phyloP scores from a whole-genome alignment of 306 rosid genomes.

The Quercus glauca region DNA sequence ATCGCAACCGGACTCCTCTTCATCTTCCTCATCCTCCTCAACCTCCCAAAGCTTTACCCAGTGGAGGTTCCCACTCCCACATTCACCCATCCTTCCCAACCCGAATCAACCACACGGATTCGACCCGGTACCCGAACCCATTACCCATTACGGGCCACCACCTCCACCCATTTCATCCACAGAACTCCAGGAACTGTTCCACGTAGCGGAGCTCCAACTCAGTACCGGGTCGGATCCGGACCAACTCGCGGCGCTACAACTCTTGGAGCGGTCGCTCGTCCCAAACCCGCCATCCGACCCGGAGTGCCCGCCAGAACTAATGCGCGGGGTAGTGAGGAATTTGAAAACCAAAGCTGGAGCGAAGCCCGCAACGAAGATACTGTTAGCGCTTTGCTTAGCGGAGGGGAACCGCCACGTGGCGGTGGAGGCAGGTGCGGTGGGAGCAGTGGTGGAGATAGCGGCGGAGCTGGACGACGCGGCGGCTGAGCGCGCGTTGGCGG shows the following conservation, averaged over 20 bases:
- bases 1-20: slow-evolving; percentile 45
- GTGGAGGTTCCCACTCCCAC: slow-evolving; percentile 77
- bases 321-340: slow-evolving; percentile 51
- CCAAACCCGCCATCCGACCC: slow-evolving; percentile 76
- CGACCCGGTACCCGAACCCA: slow-evolving; percentile 17
- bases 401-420: slow-evolving; percentile 76
- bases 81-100: slow-evolving; percentile 21
- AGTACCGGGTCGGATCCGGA: slow-evolving; percentile 49
- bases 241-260: slow-evolving; percentile 57
- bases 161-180: slow-evolving; percentile 34
- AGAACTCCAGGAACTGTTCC: slow-evolving; percentile 69
- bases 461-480: slow-evolving; percentile 65
- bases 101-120: slow-evolving; percentile 7
- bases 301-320: slow-evolving; percentile 67
- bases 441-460: slow-evolving; percentile 63
- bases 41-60: slow-evolving; percentile 96
- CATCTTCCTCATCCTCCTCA: slow-evolving; percentile 59
- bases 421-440: slow-evolving; percentile 74
- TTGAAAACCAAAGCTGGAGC: slow-evolving; percentile 37
- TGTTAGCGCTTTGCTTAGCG: slow-evolving; percentile 79
- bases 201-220: slow-evolving; percentile 66
- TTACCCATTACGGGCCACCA: slow-evolving; percentile 8
- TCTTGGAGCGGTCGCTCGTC: slow-evolving; percentile 73
- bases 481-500: slow-evolving; percentile 78
- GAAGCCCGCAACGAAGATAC: slow-evolving; percentile 56